Base-by-base conservation (phyloP, 441 rosid genomes). In the Hura crepitans region DNA sequence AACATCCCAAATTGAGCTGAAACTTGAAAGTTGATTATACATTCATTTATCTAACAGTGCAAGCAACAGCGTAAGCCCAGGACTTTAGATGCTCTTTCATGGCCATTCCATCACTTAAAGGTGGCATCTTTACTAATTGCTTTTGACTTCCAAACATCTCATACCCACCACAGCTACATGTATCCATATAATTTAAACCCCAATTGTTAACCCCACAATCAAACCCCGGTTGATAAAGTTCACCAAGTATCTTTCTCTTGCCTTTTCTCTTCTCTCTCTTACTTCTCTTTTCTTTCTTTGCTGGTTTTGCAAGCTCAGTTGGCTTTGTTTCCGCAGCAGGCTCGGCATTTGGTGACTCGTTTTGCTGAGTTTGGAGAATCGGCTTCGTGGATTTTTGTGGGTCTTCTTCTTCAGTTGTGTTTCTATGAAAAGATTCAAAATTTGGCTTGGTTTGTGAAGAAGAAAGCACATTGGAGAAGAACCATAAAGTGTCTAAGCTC, bases 51-150 rank as follows among this genome's bases (percentile, higher is more conserved):
- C 74, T 82, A 75, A 83, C 83, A 20, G 82, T 80, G 28, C 80
- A 77, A 28, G 90, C 89, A 3, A 86, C 93, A 9, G 85, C 89
- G 43, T 81, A 58, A 65, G 90, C 90, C 93, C 90, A 85, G 15
- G 82, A 81, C 72, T 79, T 85, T 75, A 87, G 87, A 50, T 80
- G 86, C 69, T 83, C 75, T 69, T 83, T 86, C 88, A 87, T 86
- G 79, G 87, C 87, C 71, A 78, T 39, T 13, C 82, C 83, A 59
- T 87, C 86, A 70, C 80, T 64, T 43, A 83, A 56, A 22, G 86
- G 76, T 7, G 88, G 88, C 81, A 85, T 81, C 65, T 79, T 77
- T 74, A 3, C 54, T 8, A 31, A 62, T 49, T 68, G 18, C 5
- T 47, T 58, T 59, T 18, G 47, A 8, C 58, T 63, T 55, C 65